Evolutionary conservation across 2,329 filamentous ascomycete genomes (phyloP), one percentile per base, ranked within the genome.

Genomic region (Emergomyces orientalis): DNA sequence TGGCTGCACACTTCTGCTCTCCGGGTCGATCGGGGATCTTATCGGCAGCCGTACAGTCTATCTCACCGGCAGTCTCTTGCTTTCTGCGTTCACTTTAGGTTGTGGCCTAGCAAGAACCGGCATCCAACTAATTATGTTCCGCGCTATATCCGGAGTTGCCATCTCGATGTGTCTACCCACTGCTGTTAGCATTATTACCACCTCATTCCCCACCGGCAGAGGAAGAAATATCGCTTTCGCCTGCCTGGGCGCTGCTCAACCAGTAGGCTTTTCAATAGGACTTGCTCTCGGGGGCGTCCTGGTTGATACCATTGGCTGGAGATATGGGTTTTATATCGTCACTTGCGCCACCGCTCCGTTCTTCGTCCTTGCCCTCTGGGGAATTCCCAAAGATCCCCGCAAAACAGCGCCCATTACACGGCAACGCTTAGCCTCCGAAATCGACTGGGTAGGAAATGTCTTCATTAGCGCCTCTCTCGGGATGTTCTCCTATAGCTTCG

Each of bases 281-380:
- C 71, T 84, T 2, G 73, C 78, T 5, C 69, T 83, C 4, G 79
- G 81, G 34, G 81, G 81, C 62, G 65, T 83, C 0, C 71, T 85
- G 2, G 76, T 84, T 41, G 75, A 80, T 39, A 76, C 73, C 0
- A 75, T 81, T 55, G 80, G 80, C 2, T 85, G 82, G 82, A 70
- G 81, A 54, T 78, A 73, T 64, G 81, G 79, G 0, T 85, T 80
- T 66, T 79, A 82, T 65, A 72, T 81, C 3, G 72, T 74, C 27
- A 79, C 79, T 0, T 78, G 77, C 14, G 66, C 80, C 34, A 80
- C 77, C 34, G 71, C 73, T 1, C 57, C 74, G 8, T 70, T 80
- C 8, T 73, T 79, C n/a, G 65, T 73, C 0, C 62, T 77, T 5
- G 74, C 74, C 2, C 41, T 76, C 30, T 80, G 73, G 72, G 75